Percentiles rank a stretch among this genome's conserved stretches.
These are phyloP conservation scores for Elymus sibiricus DNA, from an alignment of 176 grass and related monocot species.

Conservation along the genomic window DNA sequence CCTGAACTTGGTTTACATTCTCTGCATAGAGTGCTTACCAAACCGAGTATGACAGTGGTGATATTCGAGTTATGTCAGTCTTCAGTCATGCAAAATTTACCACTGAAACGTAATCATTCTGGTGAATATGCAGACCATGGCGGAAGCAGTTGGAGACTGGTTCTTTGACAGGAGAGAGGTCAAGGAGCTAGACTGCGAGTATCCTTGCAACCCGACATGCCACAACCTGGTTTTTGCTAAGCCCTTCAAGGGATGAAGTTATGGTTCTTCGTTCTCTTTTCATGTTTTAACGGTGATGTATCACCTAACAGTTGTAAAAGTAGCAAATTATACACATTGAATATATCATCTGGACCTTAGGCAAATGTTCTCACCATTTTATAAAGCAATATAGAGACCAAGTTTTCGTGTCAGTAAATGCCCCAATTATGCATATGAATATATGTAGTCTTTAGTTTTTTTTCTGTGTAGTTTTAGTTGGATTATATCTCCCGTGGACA, in stretches of 20 bases:
- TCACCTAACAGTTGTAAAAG: too few relatives aligned
- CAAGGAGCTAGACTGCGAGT: constrained; percentile 73
- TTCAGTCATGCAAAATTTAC: background rate
- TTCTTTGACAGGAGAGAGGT: constrained; percentile 63
- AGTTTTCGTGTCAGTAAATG: too few relatives aligned
- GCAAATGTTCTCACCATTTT: too few relatives aligned
- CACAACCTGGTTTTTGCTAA: constrained; percentile 54
- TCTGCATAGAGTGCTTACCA: background rate
- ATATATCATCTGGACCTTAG: too few relatives aligned
- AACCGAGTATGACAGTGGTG: background rate
- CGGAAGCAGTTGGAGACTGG: constrained; percentile 82
- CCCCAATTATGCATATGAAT: too few relatives aligned
- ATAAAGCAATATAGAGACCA: too few relatives aligned
- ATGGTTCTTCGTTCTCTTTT: too few relatives aligned
- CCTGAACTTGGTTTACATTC: background rate
- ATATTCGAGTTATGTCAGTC: background rate
- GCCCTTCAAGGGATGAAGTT: constrained; percentile 29
- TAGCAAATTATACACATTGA: too few relatives aligned
- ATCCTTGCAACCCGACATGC: constrained; percentile 79
- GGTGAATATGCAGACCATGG: constrained; percentile 47
- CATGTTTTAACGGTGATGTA: too few relatives aligned
- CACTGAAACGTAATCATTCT: background rate
- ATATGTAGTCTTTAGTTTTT: too few relatives aligned
- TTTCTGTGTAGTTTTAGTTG: too few relatives aligned
- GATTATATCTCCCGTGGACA: too few relatives aligned